Conservation (phyloP, 1,284 basidiomycete species). For the Sanghuangporus baumii region DNA sequence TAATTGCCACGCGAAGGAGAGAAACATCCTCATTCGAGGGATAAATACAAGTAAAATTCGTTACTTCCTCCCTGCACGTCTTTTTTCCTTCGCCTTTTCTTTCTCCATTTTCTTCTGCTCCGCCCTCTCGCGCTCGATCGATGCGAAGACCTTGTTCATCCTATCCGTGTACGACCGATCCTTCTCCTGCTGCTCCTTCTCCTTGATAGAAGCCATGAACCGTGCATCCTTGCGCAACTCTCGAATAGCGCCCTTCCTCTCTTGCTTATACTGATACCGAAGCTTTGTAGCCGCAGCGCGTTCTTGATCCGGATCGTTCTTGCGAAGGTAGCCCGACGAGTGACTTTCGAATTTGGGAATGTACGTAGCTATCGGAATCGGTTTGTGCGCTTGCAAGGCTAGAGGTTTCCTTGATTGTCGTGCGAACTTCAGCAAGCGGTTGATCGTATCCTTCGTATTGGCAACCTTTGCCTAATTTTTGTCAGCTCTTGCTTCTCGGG, state of each 20-base stretch:
- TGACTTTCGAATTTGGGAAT: conserved; percentile 91
- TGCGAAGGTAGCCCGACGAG: conserved; percentile 75
- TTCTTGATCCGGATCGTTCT: conserved; percentile 90
- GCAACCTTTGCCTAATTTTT: conserved; percentile 38
- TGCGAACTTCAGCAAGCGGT: conserved; percentile 70
- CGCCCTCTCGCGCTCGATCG: conserved; percentile 85
- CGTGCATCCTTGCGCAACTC: conserved; percentile 94
- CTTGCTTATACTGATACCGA: conserved; percentile 89
- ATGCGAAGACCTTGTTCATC: conserved; percentile 80
- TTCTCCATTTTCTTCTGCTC: conserved; percentile 93
- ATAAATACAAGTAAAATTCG: not conserved
- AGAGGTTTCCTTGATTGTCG: conserved; percentile 73
- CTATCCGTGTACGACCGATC: conserved; percentile 72
- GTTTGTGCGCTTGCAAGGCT: conserved; percentile 89
- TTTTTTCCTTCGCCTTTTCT: conserved; percentile 74
- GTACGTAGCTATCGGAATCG: conserved; percentile 91
- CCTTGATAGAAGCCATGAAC: conserved; percentile 87
- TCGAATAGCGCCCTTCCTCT: conserved; percentile 94
- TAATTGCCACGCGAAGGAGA: not conserved
- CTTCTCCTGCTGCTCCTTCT: conserved; percentile 80
- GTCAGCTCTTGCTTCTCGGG: conserved; percentile 17
- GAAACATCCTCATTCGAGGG: not conserved
- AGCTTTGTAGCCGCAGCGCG: conserved; percentile 86
- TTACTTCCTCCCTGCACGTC: conserved; percentile 65
- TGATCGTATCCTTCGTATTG: conserved; percentile 40